Conservation (phyloP, 192 early-diverging fungal species). For the Allomyces macrogynus region DNA sequence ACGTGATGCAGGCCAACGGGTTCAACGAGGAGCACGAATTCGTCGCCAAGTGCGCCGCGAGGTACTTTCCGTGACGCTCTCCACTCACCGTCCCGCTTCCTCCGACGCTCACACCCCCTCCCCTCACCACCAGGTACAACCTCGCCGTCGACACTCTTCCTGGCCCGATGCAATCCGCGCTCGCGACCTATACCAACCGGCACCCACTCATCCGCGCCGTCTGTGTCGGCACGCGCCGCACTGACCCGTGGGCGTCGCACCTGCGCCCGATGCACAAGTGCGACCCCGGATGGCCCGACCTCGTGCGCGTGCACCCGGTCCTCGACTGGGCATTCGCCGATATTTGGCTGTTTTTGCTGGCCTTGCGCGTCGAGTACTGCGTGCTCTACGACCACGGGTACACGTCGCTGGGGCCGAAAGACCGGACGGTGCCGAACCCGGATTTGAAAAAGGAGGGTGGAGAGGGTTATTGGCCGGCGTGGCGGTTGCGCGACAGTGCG, state of each 20-base stretch:
- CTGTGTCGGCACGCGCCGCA: constrained; percentile 15
- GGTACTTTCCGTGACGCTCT: not conserved
- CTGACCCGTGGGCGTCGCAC: constrained; percentile 15
- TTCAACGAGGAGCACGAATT: not conserved
- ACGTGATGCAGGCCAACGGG: not conserved
- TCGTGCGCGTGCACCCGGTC: constrained; percentile 82
- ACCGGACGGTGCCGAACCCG: constrained; percentile 73
- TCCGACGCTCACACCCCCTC: no score
- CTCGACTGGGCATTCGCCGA: constrained; percentile 72
- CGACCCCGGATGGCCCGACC: constrained; percentile 72
- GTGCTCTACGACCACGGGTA: constrained; percentile 80
- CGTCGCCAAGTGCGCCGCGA: not conserved
- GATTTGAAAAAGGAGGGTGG: constrained; percentile 27
- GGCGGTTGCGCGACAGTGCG: constrained; percentile 30
- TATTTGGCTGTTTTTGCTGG: constrained; percentile 57
- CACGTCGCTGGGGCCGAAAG: constrained; percentile 71
- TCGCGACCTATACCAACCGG: not conserved
- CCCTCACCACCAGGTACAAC: no score
- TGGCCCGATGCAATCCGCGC: constrained; percentile 4
- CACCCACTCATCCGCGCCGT: not conserved
- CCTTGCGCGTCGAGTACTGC: constrained; percentile 59
- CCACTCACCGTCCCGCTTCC: no score
- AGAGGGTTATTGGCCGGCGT: constrained; percentile 40
- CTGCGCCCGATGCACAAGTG: constrained; percentile 22
- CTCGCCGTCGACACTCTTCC: no score